These are phyloP conservation scores for Orbilia quercus DNA, from an alignment of 2,329 filamentous ascomycete species.

Conservation along the genomic window DNA sequence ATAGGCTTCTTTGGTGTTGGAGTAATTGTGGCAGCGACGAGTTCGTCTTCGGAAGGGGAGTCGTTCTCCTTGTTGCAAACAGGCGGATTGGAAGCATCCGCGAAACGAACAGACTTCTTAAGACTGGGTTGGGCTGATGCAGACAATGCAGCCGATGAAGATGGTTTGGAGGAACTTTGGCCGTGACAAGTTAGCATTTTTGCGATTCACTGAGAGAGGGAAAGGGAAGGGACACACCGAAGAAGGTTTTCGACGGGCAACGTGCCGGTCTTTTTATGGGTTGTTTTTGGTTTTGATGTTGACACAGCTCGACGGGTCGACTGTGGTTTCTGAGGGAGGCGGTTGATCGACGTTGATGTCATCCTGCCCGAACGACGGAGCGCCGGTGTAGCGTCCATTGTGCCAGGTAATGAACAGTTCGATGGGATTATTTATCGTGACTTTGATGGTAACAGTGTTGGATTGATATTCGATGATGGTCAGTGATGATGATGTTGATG, in stretches of 20 bases:
- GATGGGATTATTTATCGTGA: neutral
- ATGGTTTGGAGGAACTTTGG: constrained; percentile 9
- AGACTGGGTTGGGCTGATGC: constrained; percentile 7
- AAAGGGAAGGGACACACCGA: constrained; percentile 16
- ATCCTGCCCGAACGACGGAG: constrained; percentile 46
- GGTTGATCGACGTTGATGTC: constrained; percentile 9
- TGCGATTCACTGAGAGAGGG: constrained; percentile 4
- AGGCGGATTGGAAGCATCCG: neutral
- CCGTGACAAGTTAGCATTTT: constrained; percentile 12
- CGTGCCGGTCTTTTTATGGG: neutral
- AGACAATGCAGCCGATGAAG: constrained; percentile 2
- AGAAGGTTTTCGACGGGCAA: neutral
- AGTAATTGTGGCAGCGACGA: constrained; percentile 41
- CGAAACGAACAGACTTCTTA: constrained; percentile 50
- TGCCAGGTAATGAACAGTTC: neutral
- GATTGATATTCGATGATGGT: neutral
- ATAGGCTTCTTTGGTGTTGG: constrained; percentile 27
- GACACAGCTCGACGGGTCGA: constrained; percentile 4
- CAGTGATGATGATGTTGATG: neutral
- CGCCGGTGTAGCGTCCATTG: constrained; percentile 28
- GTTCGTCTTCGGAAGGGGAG: constrained; percentile 42
- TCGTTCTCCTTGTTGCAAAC: constrained; percentile 45
- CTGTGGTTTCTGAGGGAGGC: neutral
- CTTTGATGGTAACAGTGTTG: neutral
- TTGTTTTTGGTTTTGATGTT: constrained; percentile 5